A percentile compares a stretch with the other conserved stretches of the same genome.
These are phyloP conservation scores for Inonotus obliquus DNA, from an alignment of 1,284 basidiomycete species.

Conservation along the genomic window DNA sequence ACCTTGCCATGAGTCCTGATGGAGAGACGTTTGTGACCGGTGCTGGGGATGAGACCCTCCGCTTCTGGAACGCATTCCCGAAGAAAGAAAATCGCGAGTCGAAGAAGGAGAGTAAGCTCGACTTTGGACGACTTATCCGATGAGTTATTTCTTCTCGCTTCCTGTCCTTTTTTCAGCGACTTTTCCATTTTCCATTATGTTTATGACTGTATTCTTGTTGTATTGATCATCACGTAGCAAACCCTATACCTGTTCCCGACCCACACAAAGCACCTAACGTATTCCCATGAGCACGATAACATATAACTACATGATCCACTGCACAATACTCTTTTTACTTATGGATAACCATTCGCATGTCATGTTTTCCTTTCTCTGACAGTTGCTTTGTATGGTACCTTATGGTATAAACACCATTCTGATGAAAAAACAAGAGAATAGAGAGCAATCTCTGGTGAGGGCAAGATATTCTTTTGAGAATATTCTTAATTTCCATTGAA, in stretches of 20 bases:
- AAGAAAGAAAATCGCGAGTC: slow-evolving; percentile 50
- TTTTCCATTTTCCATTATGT: neutral
- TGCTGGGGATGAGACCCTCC: slow-evolving; percentile 94
- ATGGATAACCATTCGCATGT: neutral
- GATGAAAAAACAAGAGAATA: neutral
- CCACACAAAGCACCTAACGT: neutral
- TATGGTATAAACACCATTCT: neutral
- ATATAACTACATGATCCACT: neutral
- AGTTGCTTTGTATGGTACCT: neutral
- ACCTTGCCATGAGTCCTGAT: slow-evolving; percentile 95
- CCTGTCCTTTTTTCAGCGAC: neutral
- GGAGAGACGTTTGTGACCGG: slow-evolving; percentile 98
- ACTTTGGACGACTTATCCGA: slow-evolving; percentile 61
- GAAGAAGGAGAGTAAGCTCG: slow-evolving; percentile 47
- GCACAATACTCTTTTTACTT: neutral
- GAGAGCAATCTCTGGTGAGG: neutral
- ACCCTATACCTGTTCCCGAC: neutral
- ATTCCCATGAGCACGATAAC: neutral
- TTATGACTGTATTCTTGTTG: neutral
- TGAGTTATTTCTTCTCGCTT: slow-evolving; percentile 24
- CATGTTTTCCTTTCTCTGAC: neutral
- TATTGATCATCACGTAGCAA: slow-evolving; percentile 1
- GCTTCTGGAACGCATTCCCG: slow-evolving; percentile 95
- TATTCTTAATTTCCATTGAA: too few relatives aligned
- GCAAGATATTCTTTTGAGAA: neutral